Percentiles rank a stretch among this genome's conserved stretches.
Conservation (phyloP, 2,329 filamentous ascomycete species). For the Aspergillus flavus region DNA sequence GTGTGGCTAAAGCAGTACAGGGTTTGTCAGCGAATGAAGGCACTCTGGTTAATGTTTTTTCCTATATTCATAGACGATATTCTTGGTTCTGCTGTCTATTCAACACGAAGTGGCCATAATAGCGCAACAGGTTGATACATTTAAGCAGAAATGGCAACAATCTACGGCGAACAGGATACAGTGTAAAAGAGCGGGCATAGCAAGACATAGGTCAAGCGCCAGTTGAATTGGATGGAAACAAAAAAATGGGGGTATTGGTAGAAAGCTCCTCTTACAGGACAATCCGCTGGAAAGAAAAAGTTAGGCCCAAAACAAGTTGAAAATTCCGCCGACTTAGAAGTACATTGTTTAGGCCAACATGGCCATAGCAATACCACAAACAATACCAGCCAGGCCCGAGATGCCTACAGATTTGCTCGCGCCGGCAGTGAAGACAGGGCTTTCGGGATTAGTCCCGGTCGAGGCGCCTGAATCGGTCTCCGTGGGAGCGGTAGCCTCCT, state of each 20-base stretch:
- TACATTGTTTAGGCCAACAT: slow-evolving; percentile 17
- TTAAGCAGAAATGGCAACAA: background rate
- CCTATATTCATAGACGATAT: background rate
- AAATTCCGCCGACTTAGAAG: background rate
- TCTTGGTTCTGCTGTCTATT: background rate
- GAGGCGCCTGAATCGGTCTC: background rate
- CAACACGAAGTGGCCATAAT: background rate
- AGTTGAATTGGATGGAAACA: background rate
- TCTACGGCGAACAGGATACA: background rate
- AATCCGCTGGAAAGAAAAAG: background rate
- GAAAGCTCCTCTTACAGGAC: background rate
- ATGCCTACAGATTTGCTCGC: slow-evolving; percentile 21
- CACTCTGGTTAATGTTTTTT: background rate
- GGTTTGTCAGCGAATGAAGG: background rate
- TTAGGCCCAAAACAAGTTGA: background rate
- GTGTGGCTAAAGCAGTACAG: background rate
- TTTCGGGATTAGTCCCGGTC: slow-evolving; percentile 18
- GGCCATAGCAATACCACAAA: slow-evolving; percentile 20
- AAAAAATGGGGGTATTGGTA: slow-evolving; percentile 1
- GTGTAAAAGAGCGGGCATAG: background rate
- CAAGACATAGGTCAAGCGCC: background rate
- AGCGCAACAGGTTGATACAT: background rate
- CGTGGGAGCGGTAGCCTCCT: background rate
- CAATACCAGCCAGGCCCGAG: slow-evolving; percentile 18
- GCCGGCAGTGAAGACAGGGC: slow-evolving; percentile 28